Evolutionary conservation across 2,329 filamentous ascomycete genomes (phyloP).

Genomic region (Acarospora socialis): DNA sequence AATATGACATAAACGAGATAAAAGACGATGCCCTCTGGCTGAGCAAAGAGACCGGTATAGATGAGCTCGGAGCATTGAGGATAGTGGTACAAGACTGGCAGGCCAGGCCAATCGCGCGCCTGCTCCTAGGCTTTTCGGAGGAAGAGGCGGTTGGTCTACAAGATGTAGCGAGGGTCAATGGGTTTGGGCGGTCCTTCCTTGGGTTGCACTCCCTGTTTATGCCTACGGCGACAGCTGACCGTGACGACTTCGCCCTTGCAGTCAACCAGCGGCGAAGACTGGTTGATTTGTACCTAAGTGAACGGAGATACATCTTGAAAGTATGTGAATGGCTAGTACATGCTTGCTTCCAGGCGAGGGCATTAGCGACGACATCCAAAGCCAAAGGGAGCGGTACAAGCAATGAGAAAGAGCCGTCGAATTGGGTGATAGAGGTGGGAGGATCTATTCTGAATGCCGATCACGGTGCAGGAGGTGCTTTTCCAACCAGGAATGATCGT

Average conservation of each 20-base stretch:
- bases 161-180: constrained; percentile 54
- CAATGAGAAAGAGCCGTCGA: background rate
- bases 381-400: no score
- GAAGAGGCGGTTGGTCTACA: constrained; percentile 66
- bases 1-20: constrained; percentile 61
- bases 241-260: no score
- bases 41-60: constrained; percentile 60
- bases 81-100: constrained; percentile 76
- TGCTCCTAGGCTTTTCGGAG: constrained; percentile 57
- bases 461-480: constrained; percentile 33
- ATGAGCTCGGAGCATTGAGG: constrained; percentile 69
- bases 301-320: constrained; percentile 54
- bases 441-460: constrained; percentile 6
- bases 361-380: no score
- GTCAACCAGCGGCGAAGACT: constrained; percentile 55
- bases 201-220: constrained; percentile 35
- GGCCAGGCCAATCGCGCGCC: constrained; percentile 55
- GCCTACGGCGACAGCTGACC: no score
- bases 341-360: constrained; percentile 19
- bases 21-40: constrained; percentile 81
- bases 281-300: constrained; percentile 55
- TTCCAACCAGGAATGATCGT: no score
- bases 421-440: constrained; percentile 11
- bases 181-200: constrained; percentile 43
- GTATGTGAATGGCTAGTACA: constrained; percentile 38